phyloP scores from a whole-genome alignment of 2,329 filamentous ascomycete species.

The Periconia sp. region DNA sequence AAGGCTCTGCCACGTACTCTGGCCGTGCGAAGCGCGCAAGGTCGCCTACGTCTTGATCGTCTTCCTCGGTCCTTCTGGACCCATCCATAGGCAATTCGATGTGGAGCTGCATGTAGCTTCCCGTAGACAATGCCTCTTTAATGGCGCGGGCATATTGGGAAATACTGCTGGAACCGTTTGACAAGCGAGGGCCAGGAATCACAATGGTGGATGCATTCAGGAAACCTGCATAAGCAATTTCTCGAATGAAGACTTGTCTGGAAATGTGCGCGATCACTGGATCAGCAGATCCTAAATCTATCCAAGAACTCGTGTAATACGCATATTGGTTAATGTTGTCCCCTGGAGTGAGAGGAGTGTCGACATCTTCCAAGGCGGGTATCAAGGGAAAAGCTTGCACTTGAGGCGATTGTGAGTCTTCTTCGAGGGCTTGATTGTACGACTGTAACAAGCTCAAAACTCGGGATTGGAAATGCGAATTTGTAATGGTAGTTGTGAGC shows the following conservation, averaged over 20 bases:
- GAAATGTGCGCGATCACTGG: constrained; percentile 84
- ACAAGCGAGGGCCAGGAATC: constrained; percentile 73
- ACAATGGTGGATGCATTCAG: constrained; percentile 85
- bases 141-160: constrained; percentile 82
- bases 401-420: constrained; percentile 41
- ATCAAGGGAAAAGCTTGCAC: constrained; percentile 49
- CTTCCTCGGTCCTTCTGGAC: constrained; percentile 60
- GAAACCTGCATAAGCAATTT: constrained; percentile 93
- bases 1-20: constrained; percentile 37
- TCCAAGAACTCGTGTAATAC: constrained; percentile 85
- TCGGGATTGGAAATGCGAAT: constrained; percentile 68
- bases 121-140: constrained; percentile 74
- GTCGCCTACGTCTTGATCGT: constrained; percentile 54
- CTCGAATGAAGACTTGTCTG: constrained; percentile 84
- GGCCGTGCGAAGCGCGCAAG: constrained; percentile 53
- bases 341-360: constrained; percentile 72
- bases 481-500: constrained; percentile 77
- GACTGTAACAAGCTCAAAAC: constrained; percentile 64
- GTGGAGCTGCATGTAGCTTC: constrained; percentile 75
- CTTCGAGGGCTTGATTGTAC: constrained; percentile 53
- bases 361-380: constrained; percentile 72
- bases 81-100: constrained; percentile 84
- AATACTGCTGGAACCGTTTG: constrained; percentile 59
- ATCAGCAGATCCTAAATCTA: constrained; percentile 82
- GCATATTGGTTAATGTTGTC: constrained; percentile 72